Percentiles rank a stretch among this genome's conserved stretches.
These are phyloP conservation scores for Phytophthora citrophthora DNA, from an alignment of 352 stramenopile species.

Conservation along the genomic window DNA sequence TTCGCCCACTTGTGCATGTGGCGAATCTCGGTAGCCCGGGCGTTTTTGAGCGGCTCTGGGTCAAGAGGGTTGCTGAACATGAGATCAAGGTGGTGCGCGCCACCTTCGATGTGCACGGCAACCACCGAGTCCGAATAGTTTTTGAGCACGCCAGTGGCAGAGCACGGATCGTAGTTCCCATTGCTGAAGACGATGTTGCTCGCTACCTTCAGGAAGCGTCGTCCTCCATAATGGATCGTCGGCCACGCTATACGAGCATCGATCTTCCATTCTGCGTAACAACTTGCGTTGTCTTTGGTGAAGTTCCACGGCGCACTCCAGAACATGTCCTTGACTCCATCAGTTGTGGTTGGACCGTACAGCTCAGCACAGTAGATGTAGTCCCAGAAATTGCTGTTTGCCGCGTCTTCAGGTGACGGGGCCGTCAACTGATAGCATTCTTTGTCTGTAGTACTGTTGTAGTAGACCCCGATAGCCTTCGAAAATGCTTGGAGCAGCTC, in stretches of 20 bases:
- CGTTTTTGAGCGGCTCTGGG: slow-evolving; percentile 62
- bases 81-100: slow-evolving; percentile 92
- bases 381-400: slow-evolving; percentile 54
- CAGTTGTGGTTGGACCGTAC: slow-evolving; percentile 47
- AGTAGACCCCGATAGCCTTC: slow-evolving; percentile 67
- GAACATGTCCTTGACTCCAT: slow-evolving; percentile 88
- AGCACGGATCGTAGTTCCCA: slow-evolving; percentile 94
- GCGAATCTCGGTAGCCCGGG: slow-evolving; percentile 70
- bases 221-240: slow-evolving; percentile 73
- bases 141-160: slow-evolving; percentile 80
- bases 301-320: slow-evolving; percentile 69
- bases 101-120: slow-evolving; percentile 67
- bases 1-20: slow-evolving; percentile 78
- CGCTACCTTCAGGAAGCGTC: slow-evolving; percentile 52
- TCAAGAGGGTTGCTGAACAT: slow-evolving; percentile 91
- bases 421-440: slow-evolving; percentile 55
- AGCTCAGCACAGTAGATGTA: slow-evolving; percentile 73
- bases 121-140: slow-evolving; percentile 72
- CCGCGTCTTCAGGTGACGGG: slow-evolving; percentile 39
- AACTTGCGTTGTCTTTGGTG: slow-evolving; percentile 61
- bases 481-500: slow-evolving; percentile 39
- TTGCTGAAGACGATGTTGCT: slow-evolving; percentile 96
- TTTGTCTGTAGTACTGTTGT: slow-evolving; percentile 67
- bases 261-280: slow-evolving; percentile 61
- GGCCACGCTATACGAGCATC: slow-evolving; percentile 62